Percentiles rank a stretch among this genome's conserved stretches.
Evolutionary conservation across 176 grass and related monocot genomes (phyloP).

Genomic region (Oryza officinalis): DNA sequence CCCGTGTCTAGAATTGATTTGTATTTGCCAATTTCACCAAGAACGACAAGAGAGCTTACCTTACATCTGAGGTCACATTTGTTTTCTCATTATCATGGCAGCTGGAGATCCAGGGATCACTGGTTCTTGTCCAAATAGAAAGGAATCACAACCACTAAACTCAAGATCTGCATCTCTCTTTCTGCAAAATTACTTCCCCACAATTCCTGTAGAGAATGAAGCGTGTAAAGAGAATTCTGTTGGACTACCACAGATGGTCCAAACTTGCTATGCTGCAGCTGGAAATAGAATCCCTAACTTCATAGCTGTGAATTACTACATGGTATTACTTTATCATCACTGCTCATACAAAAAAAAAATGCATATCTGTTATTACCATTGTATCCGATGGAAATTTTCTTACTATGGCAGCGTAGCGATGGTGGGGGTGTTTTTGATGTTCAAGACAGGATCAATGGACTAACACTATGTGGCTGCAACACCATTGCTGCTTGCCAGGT

Average conservation of each 20-base stretch:
- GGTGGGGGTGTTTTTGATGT: slow-evolving; percentile 86
- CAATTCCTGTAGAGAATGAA: slow-evolving; percentile 79
- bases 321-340: slow-evolving; percentile 52
- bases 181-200: slow-evolving; percentile 92
- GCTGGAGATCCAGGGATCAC: slow-evolving; percentile 95
- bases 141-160: slow-evolving; percentile 87
- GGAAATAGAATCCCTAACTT: slow-evolving; percentile 93
- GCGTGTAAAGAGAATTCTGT: slow-evolving; percentile 93
- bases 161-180: slow-evolving; percentile 83
- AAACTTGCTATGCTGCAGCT: slow-evolving; percentile 81
- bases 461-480: slow-evolving; percentile 77
- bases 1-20: neutral
- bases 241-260: slow-evolving; percentile 80
- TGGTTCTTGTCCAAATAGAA: slow-evolving; percentile 85
- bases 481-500: slow-evolving; percentile 81
- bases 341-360: neutral
- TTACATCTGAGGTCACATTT: neutral
- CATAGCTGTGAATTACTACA: slow-evolving; percentile 94
- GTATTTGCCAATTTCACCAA: slow-evolving; percentile 15
- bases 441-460: slow-evolving; percentile 92
- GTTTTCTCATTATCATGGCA: slow-evolving; percentile 46
- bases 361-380: neutral
- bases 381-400: slow-evolving; percentile 13
- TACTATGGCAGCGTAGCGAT: slow-evolving; percentile 67
- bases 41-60: neutral